Base-by-base conservation (phyloP, 208 protist genomes). In the Leptomonas seymouri region DNA sequence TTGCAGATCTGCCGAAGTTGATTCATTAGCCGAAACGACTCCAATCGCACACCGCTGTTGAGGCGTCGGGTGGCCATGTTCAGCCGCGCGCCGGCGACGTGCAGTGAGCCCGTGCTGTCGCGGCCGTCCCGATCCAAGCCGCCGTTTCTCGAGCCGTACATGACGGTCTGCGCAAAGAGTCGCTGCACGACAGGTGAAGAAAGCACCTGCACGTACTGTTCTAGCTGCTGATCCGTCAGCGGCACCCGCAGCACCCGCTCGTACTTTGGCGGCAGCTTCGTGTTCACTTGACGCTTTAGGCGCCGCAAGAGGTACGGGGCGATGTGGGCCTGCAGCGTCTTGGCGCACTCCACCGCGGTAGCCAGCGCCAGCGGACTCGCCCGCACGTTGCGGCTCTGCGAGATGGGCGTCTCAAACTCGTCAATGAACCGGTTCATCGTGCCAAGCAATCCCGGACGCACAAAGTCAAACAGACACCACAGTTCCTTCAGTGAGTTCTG, bases 381-480 rank as follows among this genome's bases (percentile, higher is more conserved):
- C 18, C 95, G 96, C 1, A 87, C 44, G 80, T 98, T 99, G 6
- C 94, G 95, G 61, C 98, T 99, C 41, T 67, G 58, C 41, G 74
- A 65, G 59, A 97, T 97, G 9, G 90, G 89, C 3, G 66, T 75
- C 58, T 94, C 90, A 67, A 97, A 97, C 60, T 91, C 89, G 23
- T 86, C 78, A 28, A 82, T 81, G 69, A 97, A 97, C 44, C 63
- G 71, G 63, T 74, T 74, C 53, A 98, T 69, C 25, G 91, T 94
- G 57, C 41, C 98, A 1, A 99, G 86, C 27, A 97, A 80, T 8
- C 98, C 98, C 1, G 99, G 99, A 49, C 88, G 94, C 15, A 99
- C 92, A 89, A 99, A 99, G 79, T 99, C 98, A 82, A 99, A 99
- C 12, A 99, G 71, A 31, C 97, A 99, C 99, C 99, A 99, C 45